Evolutionary conservation across 495 filamentous ascomycete species (phyloP), one percentile per base, ranked within the genome.

Genomic region (Opeltia flavorubescens): DNA sequence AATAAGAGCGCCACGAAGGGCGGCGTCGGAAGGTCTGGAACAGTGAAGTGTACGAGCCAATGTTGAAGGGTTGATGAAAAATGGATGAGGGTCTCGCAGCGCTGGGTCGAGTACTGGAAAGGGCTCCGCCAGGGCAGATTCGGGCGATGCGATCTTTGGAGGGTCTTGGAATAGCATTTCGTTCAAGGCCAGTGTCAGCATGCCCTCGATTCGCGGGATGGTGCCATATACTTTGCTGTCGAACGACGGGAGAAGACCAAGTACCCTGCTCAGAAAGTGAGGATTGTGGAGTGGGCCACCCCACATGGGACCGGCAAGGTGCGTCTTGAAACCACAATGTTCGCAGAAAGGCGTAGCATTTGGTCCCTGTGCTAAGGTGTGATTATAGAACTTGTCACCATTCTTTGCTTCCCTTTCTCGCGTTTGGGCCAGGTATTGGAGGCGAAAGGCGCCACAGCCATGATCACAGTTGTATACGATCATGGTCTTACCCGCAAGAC

Each of bases 291-390:
- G 66, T 8, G 82, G 85, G 2, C 91, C 91, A 40, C 74, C 89
- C 70, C 86, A 98, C 88, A 98, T 95, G 0, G 91, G 91, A 0
- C 91, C 91, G 1, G 77, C 79, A 15, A 95, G 62, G 58, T 94
- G 91, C 55, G 83, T 93, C 48, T 84, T 88, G 50, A 75, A 78
- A 6, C 80, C 84, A 55, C 91, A 98, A 61, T 95, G 86, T 21
- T 78, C 71, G 58, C 91, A 98, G 12, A 65, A 51, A 4, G 66
- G 64, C 25, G 67, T 66, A 8, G 74, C 62, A 0, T 72, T 70
- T 0, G 93, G 87, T 2, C 68, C 89, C 51, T 79, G 67, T 2
- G 80, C 74, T 18, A 86, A 70, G 0, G 69, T 68, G 54, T 86
- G 82, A 59, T 94, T 93, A 60, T 83, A 83, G 40, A 80, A 80